Conservation (phyloP, 371 early-diverging fungal genomes). For the Mucor racemosus region DNA sequence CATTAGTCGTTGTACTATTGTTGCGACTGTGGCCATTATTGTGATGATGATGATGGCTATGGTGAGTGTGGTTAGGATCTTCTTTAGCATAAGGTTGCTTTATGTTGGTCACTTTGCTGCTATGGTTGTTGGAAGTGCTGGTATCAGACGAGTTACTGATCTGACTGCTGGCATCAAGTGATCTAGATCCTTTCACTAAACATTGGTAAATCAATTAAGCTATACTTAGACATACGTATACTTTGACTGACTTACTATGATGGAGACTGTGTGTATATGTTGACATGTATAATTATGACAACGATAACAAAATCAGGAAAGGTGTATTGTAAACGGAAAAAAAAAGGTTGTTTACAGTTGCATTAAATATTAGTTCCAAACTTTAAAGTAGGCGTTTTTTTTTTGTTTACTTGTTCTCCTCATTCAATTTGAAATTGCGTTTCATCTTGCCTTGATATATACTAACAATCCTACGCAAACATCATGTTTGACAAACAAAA, state of each 20-base stretch:
- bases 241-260: neutral
- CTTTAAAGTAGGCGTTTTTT: neutral
- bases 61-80: neutral
- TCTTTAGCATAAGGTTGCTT: conserved; percentile 12
- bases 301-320: too few species aligned
- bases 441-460: neutral
- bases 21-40: neutral
- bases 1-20: neutral
- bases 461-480: neutral
- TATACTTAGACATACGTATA: too few species aligned
- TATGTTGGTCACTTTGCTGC: conserved; percentile 2
- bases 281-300: neutral
- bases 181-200: conserved; percentile 18
- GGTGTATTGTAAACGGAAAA: neutral
- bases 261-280: neutral
- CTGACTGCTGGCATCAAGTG: conserved; percentile 12
- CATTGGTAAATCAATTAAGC: too few species aligned
- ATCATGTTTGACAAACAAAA: neutral
- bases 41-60: neutral
- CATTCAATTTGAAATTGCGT: neutral
- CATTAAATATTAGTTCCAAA: neutral
- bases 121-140: neutral
- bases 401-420: neutral
- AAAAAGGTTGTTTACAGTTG: neutral
- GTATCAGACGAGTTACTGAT: conserved; percentile 9